Evolutionary conservation across 345 rosid species (phyloP).

Genomic region (rapeseed (Brassica napus)): DNA sequence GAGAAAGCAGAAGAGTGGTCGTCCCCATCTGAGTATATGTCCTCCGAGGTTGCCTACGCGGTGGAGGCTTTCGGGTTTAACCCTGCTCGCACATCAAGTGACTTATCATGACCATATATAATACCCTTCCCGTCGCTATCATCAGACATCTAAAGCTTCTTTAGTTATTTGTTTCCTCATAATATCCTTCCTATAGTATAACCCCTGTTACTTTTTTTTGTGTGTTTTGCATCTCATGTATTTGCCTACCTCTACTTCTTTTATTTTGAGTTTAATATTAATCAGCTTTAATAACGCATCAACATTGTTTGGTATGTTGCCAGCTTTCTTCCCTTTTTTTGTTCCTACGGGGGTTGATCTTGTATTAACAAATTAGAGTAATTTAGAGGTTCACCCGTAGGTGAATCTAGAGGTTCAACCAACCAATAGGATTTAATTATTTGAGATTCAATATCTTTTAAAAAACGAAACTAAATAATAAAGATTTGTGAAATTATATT

Average conservation of each 20-base stretch:
- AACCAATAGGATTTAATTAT: too few species aligned
- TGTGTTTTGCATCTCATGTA: constrained; percentile 14
- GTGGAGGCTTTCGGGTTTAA: constrained; percentile 35
- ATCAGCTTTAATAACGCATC: not conserved
- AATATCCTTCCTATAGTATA: not conserved
- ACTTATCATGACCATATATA: constrained; percentile 31
- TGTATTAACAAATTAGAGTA: not conserved
- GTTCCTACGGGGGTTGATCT: not conserved
- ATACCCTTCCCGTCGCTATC: not conserved
- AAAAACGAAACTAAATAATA: too few species aligned
- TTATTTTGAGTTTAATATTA: constrained; percentile 11
- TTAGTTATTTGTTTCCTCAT: constrained; percentile 9
- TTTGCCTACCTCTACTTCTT: constrained; percentile 17
- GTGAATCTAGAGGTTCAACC: too few species aligned
- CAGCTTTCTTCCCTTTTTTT: not conserved
- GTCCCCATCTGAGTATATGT: constrained; percentile 28
- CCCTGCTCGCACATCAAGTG: constrained; percentile 33
- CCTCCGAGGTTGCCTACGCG: constrained; percentile 35
- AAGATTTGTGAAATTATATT: too few species aligned
- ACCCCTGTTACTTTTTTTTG: not conserved
- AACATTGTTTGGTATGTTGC: constrained; percentile 5
- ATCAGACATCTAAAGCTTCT: constrained; percentile 14
- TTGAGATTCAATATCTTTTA: too few species aligned
- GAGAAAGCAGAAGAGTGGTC: constrained; percentile 16
- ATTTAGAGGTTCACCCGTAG: too few species aligned